phyloP scores from a whole-genome alignment of 2,329 filamentous ascomycete genomes.

The Huntiella abstrusa region DNA sequence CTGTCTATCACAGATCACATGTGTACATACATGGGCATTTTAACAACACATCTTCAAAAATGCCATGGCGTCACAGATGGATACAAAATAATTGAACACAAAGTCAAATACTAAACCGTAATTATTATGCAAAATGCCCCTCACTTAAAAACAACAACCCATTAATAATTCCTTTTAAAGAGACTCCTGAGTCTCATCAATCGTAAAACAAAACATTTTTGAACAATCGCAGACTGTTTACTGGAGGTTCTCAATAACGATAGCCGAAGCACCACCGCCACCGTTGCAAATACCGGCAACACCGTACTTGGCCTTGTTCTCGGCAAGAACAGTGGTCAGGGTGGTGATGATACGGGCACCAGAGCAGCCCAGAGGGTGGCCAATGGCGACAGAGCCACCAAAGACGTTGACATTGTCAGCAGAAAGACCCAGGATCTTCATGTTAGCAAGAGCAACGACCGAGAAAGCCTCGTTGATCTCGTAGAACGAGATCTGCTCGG shows the following conservation, averaged over 20 bases:
- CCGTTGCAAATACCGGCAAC: conserved; percentile 95
- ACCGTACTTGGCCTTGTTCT: conserved; percentile 87
- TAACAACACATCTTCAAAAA: too few species aligned
- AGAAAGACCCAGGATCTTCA: conserved; percentile 67
- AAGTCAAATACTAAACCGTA: too few species aligned
- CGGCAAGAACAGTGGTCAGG: conserved; percentile 67
- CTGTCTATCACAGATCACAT: too few species aligned
- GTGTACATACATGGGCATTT: too few species aligned
- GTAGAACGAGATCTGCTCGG: conserved; percentile 70
- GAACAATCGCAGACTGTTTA: conserved; percentile 17
- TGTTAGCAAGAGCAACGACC: conserved; percentile 87
- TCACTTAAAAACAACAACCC: too few species aligned
- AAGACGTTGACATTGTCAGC: conserved; percentile 87
- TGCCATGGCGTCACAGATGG: too few species aligned
- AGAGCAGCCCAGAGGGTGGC: conserved; percentile 83
- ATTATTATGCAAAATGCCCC: too few species aligned
- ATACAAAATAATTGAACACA: too few species aligned
- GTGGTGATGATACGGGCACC: conserved; percentile 89
- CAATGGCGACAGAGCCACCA: conserved; percentile 86
- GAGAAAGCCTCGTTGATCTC: conserved; percentile 99
- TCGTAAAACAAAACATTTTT: too few species aligned
- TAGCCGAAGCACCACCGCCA: conserved; percentile 80
- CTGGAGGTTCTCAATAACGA: conserved; percentile 66
- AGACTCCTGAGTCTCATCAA: too few species aligned
- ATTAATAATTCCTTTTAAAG: too few species aligned